phyloP scores from a whole-genome alignment of 192 early-diverging fungal genomes.

The Coemansia sp. region DNA sequence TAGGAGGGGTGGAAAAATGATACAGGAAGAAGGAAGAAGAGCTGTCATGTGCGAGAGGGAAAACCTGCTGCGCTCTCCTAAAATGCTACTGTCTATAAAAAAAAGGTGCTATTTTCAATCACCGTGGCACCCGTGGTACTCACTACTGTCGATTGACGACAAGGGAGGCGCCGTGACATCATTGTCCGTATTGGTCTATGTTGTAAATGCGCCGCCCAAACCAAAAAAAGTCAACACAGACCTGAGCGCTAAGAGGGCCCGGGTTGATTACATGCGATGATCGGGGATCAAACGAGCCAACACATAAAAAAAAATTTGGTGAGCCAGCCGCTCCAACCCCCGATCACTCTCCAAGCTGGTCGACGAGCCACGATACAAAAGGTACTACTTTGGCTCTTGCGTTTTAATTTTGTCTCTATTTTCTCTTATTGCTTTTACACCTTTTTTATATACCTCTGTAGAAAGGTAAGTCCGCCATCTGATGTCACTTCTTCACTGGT shows the following conservation, averaged over 20 bases:
- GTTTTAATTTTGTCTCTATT: constrained; percentile 13
- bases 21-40: neutral
- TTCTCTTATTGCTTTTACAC: constrained; percentile 13
- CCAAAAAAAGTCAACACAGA: neutral
- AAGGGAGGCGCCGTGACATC: neutral
- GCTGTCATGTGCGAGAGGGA: neutral
- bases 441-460: constrained; percentile 13
- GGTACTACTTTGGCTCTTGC: neutral
- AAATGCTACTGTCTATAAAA: neutral
- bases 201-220: neutral
- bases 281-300: constrained; percentile 8
- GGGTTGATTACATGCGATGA: constrained; percentile 6
- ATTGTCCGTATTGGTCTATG: neutral
- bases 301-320: constrained; percentile 18
- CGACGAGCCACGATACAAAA: neutral
- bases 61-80: neutral
- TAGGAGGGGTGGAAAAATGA: neutral
- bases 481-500: neutral
- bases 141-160: neutral
- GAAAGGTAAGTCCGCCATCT: constrained; percentile 15
- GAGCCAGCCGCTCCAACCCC: constrained; percentile 5
- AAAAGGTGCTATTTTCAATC: neutral
- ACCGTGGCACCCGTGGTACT: neutral
- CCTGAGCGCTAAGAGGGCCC: neutral
- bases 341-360: constrained; percentile 11